phyloP scores from a whole-genome alignment of 2,329 filamentous ascomycete genomes.

The Colletotrichum ledebouriae region DNA sequence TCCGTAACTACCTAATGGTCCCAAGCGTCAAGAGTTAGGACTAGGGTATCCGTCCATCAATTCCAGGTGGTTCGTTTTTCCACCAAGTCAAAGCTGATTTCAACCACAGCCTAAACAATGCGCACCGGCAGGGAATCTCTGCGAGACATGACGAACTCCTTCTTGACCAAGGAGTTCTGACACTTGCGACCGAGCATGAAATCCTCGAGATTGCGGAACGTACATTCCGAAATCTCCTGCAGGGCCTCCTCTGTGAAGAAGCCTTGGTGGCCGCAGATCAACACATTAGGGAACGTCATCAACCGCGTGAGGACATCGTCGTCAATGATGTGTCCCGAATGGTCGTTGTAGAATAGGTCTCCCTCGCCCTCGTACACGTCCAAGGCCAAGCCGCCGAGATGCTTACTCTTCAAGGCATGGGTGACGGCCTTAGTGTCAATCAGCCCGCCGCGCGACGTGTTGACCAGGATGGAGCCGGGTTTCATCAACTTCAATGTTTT shows the following conservation, averaged over 20 bases:
- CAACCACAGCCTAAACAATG: constrained; percentile 46
- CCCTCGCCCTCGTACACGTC: constrained; percentile 78
- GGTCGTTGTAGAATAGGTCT: constrained; percentile 75
- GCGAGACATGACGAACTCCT: constrained; percentile 36
- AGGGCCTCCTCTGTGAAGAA: constrained; percentile 78
- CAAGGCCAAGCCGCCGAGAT: constrained; percentile 72
- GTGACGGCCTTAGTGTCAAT: constrained; percentile 73
- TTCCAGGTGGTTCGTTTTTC: neutral
- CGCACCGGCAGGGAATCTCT: constrained; percentile 51
- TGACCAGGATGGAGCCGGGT: constrained; percentile 71
- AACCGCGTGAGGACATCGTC: constrained; percentile 76
- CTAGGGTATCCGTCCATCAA: constrained; percentile 22
- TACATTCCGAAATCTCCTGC: constrained; percentile 72
- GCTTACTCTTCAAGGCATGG: constrained; percentile 69
- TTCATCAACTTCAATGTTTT: constrained; percentile 69
- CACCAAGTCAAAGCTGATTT: neutral
- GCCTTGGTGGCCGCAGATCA: constrained; percentile 77
- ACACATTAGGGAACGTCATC: constrained; percentile 76
- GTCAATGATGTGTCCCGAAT: constrained; percentile 74
- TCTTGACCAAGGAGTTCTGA: constrained; percentile 53
- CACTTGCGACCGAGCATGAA: constrained; percentile 53
- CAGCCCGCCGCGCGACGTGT: constrained; percentile 76
- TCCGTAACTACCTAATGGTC: constrained; percentile 19
- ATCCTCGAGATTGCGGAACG: constrained; percentile 68
- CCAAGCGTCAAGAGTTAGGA: neutral